phyloP scores from a whole-genome alignment of 768 basidiomycete species.

The Lactarius trivialis region DNA sequence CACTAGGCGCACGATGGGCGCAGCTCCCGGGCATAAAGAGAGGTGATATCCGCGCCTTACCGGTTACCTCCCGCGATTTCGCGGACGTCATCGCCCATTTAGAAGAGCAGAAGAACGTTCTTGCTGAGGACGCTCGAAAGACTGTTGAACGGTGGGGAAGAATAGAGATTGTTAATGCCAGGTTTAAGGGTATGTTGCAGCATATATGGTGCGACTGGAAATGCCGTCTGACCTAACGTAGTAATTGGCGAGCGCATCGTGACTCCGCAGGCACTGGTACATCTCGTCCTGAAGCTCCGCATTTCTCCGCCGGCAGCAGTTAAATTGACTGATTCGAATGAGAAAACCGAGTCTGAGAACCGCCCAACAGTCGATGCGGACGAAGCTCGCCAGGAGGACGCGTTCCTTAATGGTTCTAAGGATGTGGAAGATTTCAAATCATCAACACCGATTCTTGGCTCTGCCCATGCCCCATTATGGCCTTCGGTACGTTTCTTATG shows the following conservation, averaged over 20 bases:
- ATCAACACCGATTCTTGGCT: conserved; percentile 40
- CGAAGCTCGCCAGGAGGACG: conserved; percentile 47
- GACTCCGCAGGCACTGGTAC: conserved; percentile 83
- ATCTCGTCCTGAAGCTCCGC: conserved; percentile 78
- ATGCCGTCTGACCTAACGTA: conserved; percentile 27
- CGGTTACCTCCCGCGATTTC: conserved; percentile 35
- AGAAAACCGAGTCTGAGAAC: conserved; percentile 35
- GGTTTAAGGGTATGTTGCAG: conserved; percentile 67
- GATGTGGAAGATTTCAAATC: conserved; percentile 54
- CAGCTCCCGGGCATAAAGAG: conserved; percentile 73
- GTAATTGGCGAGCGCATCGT: conserved; percentile 89
- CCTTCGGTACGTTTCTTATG: conserved; percentile 54
- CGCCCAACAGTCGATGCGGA: conserved; percentile 40
- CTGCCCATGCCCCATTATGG: conserved; percentile 92
- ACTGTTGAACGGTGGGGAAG: conserved; percentile 65
- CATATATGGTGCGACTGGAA: background rate
- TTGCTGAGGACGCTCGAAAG: conserved; percentile 51
- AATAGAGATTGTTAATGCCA: conserved; percentile 71
- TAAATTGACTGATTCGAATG: conserved; percentile 27
- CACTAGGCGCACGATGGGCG: conserved; percentile 42
- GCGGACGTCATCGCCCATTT: conserved; percentile 42
- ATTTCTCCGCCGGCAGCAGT: conserved; percentile 45
- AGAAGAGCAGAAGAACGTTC: conserved; percentile 45
- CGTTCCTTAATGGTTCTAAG: conserved; percentile 57
- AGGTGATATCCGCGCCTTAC: conserved; percentile 40